Base-by-base conservation (phyloP, 306 rosid species). In the Prunus mira region DNA sequence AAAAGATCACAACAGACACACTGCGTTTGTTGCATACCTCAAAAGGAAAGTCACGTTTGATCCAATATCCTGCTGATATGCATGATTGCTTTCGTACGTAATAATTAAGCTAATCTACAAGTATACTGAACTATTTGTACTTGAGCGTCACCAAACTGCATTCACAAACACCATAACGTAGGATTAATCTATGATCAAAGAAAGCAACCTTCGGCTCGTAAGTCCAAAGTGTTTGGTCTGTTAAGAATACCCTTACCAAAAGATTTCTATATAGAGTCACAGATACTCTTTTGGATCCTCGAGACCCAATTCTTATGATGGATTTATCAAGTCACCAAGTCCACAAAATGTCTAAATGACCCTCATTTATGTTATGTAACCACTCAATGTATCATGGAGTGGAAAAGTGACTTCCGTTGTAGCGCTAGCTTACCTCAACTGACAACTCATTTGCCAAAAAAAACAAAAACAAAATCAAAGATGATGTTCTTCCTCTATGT, bases 401-500 rank as follows among this genome's bases (percentile, higher is more conserved):
- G 62, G 27, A 43, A 47, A 12, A 52, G 62, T 24, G 50, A 58
- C 63, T 69, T 51, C 76, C 47, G 12, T 41, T 46, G 32, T 25
- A 67, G 69, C 54, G 58, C 64, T 2, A 20, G 1, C 41, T 54
- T 52, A 6, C 79, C 1, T 76, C 15, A n/a, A 49, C 24, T 27
- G 64, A 55, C 38, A 55, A 68, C 22, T 78, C 73, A 65, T 41
- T 77, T 55, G 78, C 34, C 65, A 80, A 76, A 55, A 34, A 60
- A 74, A 51, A 4, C 2, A 51, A 51, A 51, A 47, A 47, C 14
- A 61, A 61, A 57, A 61, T 5, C 66, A 61, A 61, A 61, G 63
- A 71, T 32, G 65, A 54, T 12, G 4, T 71, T 81, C 78, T 80
- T 6, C 25, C 64, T 81, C 74, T 69, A 72, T 69, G 63, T 76